Base-by-base conservation (phyloP, 805 yeast species). In the Wickerhamomyces mucosus region DNA sequence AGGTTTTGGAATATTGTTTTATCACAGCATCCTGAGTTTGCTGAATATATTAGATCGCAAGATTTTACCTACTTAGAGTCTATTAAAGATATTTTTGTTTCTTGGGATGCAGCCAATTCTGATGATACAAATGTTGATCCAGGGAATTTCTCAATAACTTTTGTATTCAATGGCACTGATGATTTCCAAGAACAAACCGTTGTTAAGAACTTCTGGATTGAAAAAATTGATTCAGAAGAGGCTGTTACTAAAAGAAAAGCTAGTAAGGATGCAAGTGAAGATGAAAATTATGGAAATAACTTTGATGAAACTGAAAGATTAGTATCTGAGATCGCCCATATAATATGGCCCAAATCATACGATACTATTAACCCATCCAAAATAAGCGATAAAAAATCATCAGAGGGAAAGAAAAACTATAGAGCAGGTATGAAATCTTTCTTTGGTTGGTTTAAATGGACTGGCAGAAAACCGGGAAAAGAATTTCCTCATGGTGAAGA, bases 1-100 rank as follows among this genome's bases (percentile, higher is more conserved):
- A 71, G 72, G 40, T 86, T 89, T 54, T 89, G 97, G 97, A 78
- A 81, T 46, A 70, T 79, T 32, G 95, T 82, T 0, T 56, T 89
- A 9, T 85, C 88, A 3, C 84, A 82, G 48, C 80, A 80, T 46
- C 79, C 81, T 31, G 95, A 83, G 41, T 81, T 89, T 50, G 78
- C 82, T 12, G 95, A 86, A 40, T 84, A 72, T 51, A 61, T 88
- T 14, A 67, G 75, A 19, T 73, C 78, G 2, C 82, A 79, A 23
- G 96, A 88, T 55, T 73, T 77, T 58, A 77, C 77, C 51, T 79
- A 70, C 44, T 52, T 86, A 29, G 96, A 86, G 46, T 53, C 56
- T 29, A 68, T 88, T 35, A 60, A 56, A 21, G 81, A 82, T 39
- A 60, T 89, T 7, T 65, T 66, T 39, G 79, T 89, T 4, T 56